A percentile compares a stretch with the other conserved stretches of the same genome.
These are phyloP conservation scores for Aquilaria yunnanensis DNA, from an alignment of 345 rosid genomes.

Conservation along the genomic window DNA sequence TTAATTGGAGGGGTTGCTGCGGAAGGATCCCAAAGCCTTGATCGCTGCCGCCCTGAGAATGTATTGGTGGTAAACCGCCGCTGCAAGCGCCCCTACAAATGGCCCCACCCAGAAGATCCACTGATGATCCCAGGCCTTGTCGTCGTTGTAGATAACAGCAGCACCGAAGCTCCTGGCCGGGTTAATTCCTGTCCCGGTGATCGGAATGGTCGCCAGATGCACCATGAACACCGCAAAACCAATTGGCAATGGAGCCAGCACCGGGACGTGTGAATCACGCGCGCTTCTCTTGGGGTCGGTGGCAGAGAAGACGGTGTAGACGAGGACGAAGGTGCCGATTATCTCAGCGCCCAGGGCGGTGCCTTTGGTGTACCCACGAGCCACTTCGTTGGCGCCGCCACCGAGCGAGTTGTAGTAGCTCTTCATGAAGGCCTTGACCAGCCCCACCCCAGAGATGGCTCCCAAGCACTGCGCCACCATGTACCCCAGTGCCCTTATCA, in stretches of 20 bases:
- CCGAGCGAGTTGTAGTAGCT: conserved; percentile 42
- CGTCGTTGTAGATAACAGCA: conserved; percentile 59
- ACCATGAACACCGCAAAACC: conserved; percentile 81
- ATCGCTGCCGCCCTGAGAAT: conserved; percentile 62
- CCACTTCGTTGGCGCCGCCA: conserved; percentile 64
- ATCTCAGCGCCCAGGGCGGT: conserved; percentile 85
- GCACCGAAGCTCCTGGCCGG: conserved; percentile 81
- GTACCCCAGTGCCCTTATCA: conserved; percentile 60
- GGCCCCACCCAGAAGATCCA: conserved; percentile 90
- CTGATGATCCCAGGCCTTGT: conserved; percentile 70
- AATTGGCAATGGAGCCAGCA: conserved; percentile 79
- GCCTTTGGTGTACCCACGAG: conserved; percentile 51
- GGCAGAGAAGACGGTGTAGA: conserved; percentile 31
- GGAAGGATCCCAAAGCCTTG: conserved; percentile 64
- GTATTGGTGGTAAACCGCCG: conserved; percentile 65
- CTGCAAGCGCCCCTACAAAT: conserved; percentile 65
- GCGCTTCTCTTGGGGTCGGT: conserved; percentile 89
- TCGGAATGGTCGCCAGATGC: conserved; percentile 74
- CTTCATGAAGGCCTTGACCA: conserved; percentile 79
- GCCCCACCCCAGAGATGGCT: conserved; percentile 76
- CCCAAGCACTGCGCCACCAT: conserved; percentile 82
- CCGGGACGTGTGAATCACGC: conserved; percentile 86
- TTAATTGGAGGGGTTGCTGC: conserved; percentile 54
- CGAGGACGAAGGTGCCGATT: background rate
- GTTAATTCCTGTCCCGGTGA: conserved; percentile 78